phyloP scores from a whole-genome alignment of 2,329 filamentous ascomycete species.

The Apiospora arundinis region DNA sequence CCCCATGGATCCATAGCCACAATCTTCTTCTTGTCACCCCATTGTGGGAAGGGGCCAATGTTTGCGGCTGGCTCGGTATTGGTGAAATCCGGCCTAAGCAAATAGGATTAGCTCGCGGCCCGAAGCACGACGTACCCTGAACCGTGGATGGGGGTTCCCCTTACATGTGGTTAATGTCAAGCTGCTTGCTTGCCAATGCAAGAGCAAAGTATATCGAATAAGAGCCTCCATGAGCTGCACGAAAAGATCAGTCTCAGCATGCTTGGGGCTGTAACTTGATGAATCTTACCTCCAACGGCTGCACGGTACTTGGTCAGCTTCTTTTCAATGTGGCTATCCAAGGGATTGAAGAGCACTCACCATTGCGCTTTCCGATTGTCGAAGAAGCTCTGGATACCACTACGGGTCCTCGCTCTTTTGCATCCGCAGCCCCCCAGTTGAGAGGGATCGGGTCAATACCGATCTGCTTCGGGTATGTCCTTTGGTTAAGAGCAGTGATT shows the following conservation, averaged over 20 bases:
- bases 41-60: constrained; percentile 88
- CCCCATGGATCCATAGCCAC: constrained; percentile 97
- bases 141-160: constrained; percentile 25
- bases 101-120: neutral
- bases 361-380: constrained; percentile 82
- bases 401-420: constrained; percentile 80
- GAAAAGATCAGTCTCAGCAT: constrained; percentile 29
- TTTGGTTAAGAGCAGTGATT: constrained; percentile 33
- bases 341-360: constrained; percentile 51
- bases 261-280: neutral
- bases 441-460: constrained; percentile 91
- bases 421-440: constrained; percentile 84
- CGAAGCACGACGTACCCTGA: neutral
- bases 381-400: constrained; percentile 79
- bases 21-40: constrained; percentile 90
- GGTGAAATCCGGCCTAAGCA: constrained; percentile 63
- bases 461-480: constrained; percentile 90
- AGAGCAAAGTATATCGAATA: constrained; percentile 97
- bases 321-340: constrained; percentile 28
- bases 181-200: constrained; percentile 88
- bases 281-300: constrained; percentile 63
- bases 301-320: constrained; percentile 34
- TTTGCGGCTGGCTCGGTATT: constrained; percentile 92
- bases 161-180: constrained; percentile 78
- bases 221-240: constrained; percentile 71